phyloP scores from a whole-genome alignment of 176 grass and related monocot species.

The Poa annua region DNA sequence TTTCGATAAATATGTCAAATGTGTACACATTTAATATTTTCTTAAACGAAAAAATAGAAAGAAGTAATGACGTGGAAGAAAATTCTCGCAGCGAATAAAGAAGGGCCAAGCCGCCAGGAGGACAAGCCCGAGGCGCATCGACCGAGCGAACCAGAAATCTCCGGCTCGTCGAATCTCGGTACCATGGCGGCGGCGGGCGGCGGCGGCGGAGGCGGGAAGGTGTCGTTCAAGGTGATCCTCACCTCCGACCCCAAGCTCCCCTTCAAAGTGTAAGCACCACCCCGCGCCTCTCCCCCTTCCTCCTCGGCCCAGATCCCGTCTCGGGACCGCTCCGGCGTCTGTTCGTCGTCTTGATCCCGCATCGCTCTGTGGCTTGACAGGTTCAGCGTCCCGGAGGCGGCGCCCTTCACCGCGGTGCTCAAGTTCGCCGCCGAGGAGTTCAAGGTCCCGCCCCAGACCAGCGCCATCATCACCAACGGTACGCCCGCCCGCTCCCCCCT shows the following conservation, averaged over 20 bases:
- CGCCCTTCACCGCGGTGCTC: conserved; percentile 95
- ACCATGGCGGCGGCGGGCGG: conserved; percentile 40
- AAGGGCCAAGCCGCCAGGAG: background rate
- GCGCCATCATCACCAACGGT: conserved; percentile 99
- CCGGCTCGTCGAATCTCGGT: background rate
- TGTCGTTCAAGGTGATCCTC: conserved; percentile 94
- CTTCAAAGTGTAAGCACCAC: conserved; percentile 86
- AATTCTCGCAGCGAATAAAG: background rate
- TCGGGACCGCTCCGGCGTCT: background rate
- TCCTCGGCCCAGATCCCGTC: conserved; percentile 39
- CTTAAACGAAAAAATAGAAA: background rate
- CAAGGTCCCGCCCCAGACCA: conserved; percentile 98
- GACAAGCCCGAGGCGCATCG: background rate
- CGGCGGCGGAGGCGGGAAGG: conserved; percentile 63
- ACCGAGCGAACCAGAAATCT: background rate
- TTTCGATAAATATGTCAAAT: background rate
- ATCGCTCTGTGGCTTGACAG: conserved; percentile 40
- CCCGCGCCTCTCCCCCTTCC: too few species aligned
- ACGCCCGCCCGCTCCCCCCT: background rate
- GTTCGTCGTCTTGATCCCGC: conserved; percentile 23
- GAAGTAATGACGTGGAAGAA: background rate
- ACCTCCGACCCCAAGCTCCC: conserved; percentile 99
- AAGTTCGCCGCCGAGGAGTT: conserved; percentile 99
- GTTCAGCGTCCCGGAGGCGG: conserved; percentile 96
- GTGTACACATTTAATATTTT: background rate